These are phyloP conservation scores for Periconia macrospinosa DNA, from an alignment of 2,329 filamentous ascomycete species.

Conservation along the genomic window DNA sequence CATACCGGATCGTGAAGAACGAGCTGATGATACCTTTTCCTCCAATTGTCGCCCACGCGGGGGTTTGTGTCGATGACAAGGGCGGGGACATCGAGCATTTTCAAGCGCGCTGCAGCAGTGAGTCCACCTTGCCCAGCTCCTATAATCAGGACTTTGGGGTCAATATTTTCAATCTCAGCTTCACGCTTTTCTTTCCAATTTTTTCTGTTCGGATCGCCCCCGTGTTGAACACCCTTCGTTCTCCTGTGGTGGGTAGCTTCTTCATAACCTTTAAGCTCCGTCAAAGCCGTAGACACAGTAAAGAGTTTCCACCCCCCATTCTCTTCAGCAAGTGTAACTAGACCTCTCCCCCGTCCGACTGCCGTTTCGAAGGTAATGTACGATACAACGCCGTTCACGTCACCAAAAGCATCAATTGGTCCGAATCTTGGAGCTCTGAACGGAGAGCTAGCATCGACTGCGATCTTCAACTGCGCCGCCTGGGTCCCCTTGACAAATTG, in stretches of 20 bases:
- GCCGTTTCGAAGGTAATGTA: slow-evolving; percentile 34
- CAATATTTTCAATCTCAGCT: slow-evolving; percentile 25
- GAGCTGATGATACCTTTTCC: slow-evolving; percentile 49
- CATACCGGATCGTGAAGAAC: slow-evolving; percentile 46
- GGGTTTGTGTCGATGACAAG: slow-evolving; percentile 50
- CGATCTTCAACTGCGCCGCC: slow-evolving; percentile 31
- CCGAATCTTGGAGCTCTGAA: slow-evolving; percentile 25
- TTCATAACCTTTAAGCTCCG: slow-evolving; percentile 41
- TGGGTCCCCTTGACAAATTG: slow-evolving; percentile 38
- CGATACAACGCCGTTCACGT: slow-evolving; percentile 31
- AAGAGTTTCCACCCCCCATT: slow-evolving; percentile 44
- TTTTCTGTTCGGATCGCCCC: slow-evolving; percentile 28
- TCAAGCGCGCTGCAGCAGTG: slow-evolving; percentile 46
- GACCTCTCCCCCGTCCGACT: slow-evolving; percentile 35
- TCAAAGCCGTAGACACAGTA: slow-evolving; percentile 41
- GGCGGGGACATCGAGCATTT: slow-evolving; percentile 47
- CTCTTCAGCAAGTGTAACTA: slow-evolving; percentile 37
- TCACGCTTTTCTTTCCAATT: slow-evolving; percentile 35
- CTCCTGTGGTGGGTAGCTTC: slow-evolving; percentile 27
- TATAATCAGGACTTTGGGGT: slow-evolving; percentile 34
- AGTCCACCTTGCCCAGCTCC: slow-evolving; percentile 51
- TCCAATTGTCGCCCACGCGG: slow-evolving; percentile 51
- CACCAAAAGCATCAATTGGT: slow-evolving; percentile 30
- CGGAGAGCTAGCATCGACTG: slow-evolving; percentile 30
- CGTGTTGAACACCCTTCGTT: slow-evolving; percentile 32